Conservation (phyloP, 495 filamentous ascomycete species). For the Penicillium argentinense region DNA sequence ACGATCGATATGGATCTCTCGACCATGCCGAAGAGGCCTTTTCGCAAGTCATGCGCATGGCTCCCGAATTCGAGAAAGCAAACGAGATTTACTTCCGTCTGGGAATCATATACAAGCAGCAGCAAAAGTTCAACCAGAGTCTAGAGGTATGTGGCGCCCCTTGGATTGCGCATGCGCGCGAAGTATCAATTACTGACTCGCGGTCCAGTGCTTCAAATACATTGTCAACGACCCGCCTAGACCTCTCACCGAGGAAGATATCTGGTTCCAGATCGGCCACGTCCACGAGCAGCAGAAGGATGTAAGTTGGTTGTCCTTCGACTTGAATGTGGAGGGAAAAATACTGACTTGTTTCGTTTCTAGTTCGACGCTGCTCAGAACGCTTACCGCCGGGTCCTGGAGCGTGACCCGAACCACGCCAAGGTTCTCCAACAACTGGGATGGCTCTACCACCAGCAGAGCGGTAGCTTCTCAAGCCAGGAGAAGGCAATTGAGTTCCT, state of each 20-base stretch:
- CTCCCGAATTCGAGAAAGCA: conserved; percentile 96
- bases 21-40: conserved; percentile 99
- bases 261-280: conserved; percentile 99
- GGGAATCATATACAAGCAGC: conserved; percentile 99
- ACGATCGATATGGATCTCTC: conserved; percentile 94
- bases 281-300: conserved; percentile 99
- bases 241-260: conserved; percentile 95
- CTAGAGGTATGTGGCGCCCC: conserved; percentile 66
- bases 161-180: not conserved
- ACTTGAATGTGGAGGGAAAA: not conserved
- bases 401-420: conserved; percentile 92
- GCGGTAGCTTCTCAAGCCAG: conserved; percentile 81
- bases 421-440: conserved; percentile 98
- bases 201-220: conserved; percentile 89
- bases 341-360: conserved; percentile 8
- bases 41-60: conserved; percentile 98
- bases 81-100: conserved; percentile 99
- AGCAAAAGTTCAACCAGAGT: conserved; percentile 89
- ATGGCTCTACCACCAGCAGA: conserved; percentile 97
- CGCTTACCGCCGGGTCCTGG: conserved; percentile 90
- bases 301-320: conserved; percentile 54
- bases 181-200: not conserved
- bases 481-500: conserved; percentile 96
- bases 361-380: conserved; percentile 91
- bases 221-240: conserved; percentile 92